phyloP scores from a whole-genome alignment of 78 protist species.

The Dictyostelium discoideum region DNA sequence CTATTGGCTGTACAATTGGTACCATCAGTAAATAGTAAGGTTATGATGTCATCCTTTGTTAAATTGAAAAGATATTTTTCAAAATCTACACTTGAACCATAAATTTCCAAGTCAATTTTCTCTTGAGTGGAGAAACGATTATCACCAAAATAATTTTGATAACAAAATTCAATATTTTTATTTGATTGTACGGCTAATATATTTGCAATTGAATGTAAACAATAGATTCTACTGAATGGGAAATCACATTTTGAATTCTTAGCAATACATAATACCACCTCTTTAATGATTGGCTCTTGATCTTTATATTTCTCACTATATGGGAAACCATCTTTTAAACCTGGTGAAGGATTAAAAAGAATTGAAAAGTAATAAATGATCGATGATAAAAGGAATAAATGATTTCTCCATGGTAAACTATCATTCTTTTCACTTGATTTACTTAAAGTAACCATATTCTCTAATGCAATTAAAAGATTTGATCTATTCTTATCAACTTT shows the following conservation, averaged over 20 bases:
- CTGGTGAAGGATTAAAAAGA: not conserved
- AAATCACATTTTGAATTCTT: conserved; percentile 27
- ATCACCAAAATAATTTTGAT: not conserved
- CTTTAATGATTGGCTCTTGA: not conserved
- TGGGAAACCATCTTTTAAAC: not conserved
- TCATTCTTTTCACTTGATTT: conserved; percentile 25
- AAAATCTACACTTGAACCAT: not conserved
- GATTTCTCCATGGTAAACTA: conserved; percentile 26
- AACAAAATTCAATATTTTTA: not conserved
- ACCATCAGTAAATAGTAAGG: not conserved
- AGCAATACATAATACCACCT: not conserved
- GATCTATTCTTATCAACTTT: not conserved
- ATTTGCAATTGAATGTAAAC: not conserved
- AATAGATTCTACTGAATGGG: conserved; percentile 41
- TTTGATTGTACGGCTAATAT: not conserved
- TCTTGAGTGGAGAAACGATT: not conserved
- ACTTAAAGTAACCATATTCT: not conserved
- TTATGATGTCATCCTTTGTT: not conserved
- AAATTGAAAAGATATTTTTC: not conserved
- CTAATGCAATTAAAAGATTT: not conserved
- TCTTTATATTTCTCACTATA: conserved; percentile 27
- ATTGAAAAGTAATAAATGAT: not conserved
- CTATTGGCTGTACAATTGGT: not conserved
- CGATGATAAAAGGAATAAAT: conserved; percentile 1
- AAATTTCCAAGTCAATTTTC: not conserved